Evolutionary conservation across 306 rosid genomes (phyloP).

Genomic region (Abrus pulchellus): DNA sequence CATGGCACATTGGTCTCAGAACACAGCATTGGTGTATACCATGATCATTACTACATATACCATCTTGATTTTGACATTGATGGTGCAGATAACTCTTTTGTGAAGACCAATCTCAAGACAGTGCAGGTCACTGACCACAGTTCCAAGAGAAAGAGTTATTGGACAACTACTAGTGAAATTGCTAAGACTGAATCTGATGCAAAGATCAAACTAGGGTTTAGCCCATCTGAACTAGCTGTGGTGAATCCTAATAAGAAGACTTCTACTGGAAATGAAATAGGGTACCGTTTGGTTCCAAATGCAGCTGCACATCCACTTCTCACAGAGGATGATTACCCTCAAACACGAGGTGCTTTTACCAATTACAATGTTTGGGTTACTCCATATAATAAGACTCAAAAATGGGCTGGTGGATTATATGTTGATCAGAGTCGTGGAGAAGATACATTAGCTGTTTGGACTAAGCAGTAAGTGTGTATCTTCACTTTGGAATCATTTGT

Average conservation of each 20-base stretch:
- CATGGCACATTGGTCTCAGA: conserved; percentile 63
- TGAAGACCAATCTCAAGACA: conserved; percentile 51
- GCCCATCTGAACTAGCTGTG: conserved; percentile 53
- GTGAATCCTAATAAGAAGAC: conserved; percentile 64
- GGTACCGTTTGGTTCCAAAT: conserved; percentile 61
- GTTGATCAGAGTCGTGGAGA: conserved; percentile 69
- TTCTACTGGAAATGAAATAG: conserved; percentile 53
- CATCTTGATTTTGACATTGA: conserved; percentile 72
- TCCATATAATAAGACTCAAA: conserved; percentile 61
- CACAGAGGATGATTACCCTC: conserved; percentile 66
- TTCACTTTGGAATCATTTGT: background rate
- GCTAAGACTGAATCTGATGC: conserved; percentile 60
- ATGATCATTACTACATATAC: conserved; percentile 68
- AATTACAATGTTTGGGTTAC: conserved; percentile 69
- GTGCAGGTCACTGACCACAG: conserved; percentile 30
- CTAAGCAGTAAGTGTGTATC: conserved; percentile 42
- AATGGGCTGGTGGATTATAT: conserved; percentile 68
- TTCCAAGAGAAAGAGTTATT: conserved; percentile 64
- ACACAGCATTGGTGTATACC: conserved; percentile 62
- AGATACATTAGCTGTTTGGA: conserved; percentile 67
- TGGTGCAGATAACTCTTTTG: conserved; percentile 63
- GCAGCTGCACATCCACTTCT: conserved; percentile 48
- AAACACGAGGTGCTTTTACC: conserved; percentile 65
- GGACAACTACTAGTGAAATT: conserved; percentile 49
- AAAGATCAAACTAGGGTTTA: conserved; percentile 45